phyloP scores from a whole-genome alignment of 257 asterid genomes.

The Knoxia roxburghii region DNA sequence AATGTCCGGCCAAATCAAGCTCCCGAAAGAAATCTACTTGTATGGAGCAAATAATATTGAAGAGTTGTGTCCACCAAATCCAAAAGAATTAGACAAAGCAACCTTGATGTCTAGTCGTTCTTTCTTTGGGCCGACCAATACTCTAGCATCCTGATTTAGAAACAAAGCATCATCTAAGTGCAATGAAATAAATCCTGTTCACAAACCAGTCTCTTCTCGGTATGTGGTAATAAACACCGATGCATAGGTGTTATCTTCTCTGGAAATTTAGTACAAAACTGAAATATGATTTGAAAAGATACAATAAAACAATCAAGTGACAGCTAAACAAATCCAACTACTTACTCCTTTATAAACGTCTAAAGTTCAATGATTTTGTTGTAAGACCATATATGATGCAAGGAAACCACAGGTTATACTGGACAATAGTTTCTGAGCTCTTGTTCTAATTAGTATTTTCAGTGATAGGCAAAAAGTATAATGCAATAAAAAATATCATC shows the following conservation, averaged over 20 bases:
- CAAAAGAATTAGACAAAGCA: constrained; percentile 87
- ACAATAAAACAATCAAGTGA: not conserved
- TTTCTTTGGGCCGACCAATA: constrained; percentile 72
- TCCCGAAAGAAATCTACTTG: constrained; percentile 37
- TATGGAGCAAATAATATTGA: constrained; percentile 83
- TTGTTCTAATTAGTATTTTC: not conserved
- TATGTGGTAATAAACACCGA: not conserved
- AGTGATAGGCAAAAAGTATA: not conserved
- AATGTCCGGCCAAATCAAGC: constrained; percentile 17
- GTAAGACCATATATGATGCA: not conserved
- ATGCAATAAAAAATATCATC: constrained; percentile 1
- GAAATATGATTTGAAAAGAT: not conserved
- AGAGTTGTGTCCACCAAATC: constrained; percentile 94
- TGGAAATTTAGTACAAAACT: not conserved
- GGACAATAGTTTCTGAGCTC: constrained; percentile 1
- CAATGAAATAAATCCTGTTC: not conserved
- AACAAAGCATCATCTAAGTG: constrained; percentile 14
- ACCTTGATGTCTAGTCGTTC: constrained; percentile 69
- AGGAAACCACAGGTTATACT: not conserved
- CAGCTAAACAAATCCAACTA: not conserved
- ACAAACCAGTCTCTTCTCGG: not conserved
- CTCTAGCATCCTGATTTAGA: constrained; percentile 53
- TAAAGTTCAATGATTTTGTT: not conserved
- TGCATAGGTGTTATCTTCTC: not conserved
- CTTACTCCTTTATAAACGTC: not conserved